Evolutionary conservation across 306 rosid genomes (phyloP).

Genomic region (Ceratonia siliqua): DNA sequence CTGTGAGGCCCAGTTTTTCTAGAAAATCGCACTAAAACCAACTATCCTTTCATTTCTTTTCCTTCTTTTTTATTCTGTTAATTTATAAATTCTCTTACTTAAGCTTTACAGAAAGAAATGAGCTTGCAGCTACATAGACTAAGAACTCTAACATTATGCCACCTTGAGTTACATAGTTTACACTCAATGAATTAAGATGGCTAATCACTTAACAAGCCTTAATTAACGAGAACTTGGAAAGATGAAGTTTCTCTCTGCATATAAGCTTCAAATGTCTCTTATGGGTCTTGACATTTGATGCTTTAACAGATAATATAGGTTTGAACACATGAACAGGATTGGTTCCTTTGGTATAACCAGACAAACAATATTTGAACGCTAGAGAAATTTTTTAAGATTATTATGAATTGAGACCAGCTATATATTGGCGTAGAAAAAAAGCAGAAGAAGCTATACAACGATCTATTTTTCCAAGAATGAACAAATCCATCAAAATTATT

Average conservation of each 20-base stretch:
- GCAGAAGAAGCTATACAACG: background rate
- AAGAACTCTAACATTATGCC: background rate
- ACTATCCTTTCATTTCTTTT: background rate
- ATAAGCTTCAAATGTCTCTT: background rate
- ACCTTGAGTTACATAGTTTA: background rate
- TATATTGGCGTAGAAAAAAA: background rate
- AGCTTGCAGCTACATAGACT: background rate
- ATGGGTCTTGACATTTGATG: background rate
- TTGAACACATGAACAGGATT: background rate
- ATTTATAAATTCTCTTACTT: background rate
- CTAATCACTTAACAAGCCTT: background rate
- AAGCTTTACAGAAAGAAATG: background rate
- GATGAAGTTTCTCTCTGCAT: background rate
- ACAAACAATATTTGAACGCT: background rate
- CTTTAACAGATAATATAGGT: background rate
- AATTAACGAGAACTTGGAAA: background rate
- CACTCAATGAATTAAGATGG: background rate
- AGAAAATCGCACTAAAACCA: conserved; percentile 32
- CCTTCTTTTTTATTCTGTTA: conserved; percentile 11
- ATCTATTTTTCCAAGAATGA: conserved; percentile 4
- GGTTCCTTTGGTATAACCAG: background rate
- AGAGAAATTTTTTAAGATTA: background rate
- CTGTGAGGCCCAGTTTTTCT: conserved; percentile 33
- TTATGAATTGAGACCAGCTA: background rate
- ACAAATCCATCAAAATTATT: background rate